Evolutionary conservation across 208 protist genomes (phyloP).

Genomic region (Naegleria fowleri): DNA sequence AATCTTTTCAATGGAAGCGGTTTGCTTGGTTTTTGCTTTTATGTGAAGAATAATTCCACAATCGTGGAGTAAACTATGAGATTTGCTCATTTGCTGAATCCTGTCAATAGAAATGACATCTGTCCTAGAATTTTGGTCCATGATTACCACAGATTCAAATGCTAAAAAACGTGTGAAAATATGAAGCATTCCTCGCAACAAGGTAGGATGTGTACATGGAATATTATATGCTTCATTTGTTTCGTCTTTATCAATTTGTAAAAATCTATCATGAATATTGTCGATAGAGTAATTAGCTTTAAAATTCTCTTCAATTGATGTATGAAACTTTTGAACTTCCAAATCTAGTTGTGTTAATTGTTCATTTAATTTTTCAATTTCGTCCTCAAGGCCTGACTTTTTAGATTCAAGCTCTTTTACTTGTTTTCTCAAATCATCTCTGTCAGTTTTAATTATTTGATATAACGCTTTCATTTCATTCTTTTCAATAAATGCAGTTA

Average conservation of each 20-base stretch:
- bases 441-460: background rate
- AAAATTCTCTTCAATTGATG: background rate
- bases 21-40: background rate
- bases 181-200: background rate
- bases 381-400: background rate
- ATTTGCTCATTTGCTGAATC: slow-evolving; percentile 6
- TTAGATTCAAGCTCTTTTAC: background rate
- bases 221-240: background rate
- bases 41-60: background rate
- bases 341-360: background rate
- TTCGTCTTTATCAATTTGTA: background rate
- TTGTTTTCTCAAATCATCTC: background rate
- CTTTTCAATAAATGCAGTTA: background rate
- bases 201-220: background rate
- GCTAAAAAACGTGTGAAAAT: background rate
- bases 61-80: background rate
- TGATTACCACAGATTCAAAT: slow-evolving; percentile 1
- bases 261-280: background rate
- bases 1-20: background rate
- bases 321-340: background rate
- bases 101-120: background rate
- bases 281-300: background rate
- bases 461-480: background rate
- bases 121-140: background rate
- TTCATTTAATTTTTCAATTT: background rate